Evolutionary conservation across 208 protist species (phyloP).

Genomic region (Wallacemonas sp.): DNA sequence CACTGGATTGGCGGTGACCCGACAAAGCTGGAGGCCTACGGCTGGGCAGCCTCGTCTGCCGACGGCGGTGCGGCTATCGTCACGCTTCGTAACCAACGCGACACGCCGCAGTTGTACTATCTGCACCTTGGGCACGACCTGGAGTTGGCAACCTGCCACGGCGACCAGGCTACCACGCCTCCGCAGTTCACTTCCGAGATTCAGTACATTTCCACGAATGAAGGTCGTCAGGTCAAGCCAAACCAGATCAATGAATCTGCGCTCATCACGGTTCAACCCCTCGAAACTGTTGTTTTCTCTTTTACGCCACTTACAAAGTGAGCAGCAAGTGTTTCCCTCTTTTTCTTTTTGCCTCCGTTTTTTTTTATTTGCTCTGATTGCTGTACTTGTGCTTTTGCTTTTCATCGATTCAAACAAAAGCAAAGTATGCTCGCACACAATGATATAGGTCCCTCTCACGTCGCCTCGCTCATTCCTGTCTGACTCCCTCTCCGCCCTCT

Average conservation of each 20-base stretch:
- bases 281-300: neutral
- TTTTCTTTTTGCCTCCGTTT: too few species aligned
- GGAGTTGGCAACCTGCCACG: neutral
- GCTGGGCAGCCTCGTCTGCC: neutral
- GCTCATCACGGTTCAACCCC: conserved; percentile 1
- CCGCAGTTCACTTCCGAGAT: neutral
- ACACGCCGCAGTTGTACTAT: conserved; percentile 3
- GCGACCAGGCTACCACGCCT: neutral
- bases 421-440: too few species aligned
- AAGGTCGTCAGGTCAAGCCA: neutral
- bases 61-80: neutral
- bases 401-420: too few species aligned
- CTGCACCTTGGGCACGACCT: neutral
- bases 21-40: neutral
- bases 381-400: too few species aligned
- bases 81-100: neutral
- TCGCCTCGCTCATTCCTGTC: too few species aligned
- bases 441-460: too few species aligned
- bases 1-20: conserved; percentile 6
- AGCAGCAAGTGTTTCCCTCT: too few species aligned
- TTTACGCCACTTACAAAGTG: neutral
- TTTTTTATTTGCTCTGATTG: too few species aligned
- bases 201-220: neutral
- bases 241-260: neutral
- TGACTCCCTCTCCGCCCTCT: too few species aligned